Conservation (phyloP, 1,139 yeast genomes). For the Meyerozyma athensensis region DNA sequence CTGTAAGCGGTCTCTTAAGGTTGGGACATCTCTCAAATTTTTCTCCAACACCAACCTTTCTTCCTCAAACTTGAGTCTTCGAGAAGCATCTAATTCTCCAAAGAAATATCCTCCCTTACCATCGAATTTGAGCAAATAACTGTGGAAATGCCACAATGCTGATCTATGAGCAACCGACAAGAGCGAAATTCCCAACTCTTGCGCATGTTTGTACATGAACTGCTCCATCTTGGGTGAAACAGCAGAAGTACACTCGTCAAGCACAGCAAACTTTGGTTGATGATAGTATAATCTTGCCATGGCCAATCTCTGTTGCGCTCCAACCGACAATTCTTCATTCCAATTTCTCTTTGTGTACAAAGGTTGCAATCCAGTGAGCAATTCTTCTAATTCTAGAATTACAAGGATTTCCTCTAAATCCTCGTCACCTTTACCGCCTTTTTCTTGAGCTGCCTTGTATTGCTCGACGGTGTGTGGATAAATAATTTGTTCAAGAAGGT, state of each 20-base stretch:
- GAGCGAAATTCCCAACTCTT: constrained; percentile 72
- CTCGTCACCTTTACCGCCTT: constrained; percentile 47
- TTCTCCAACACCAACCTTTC: constrained; percentile 65
- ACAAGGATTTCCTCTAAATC: constrained; percentile 60
- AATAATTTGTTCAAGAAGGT: constrained; percentile 81
- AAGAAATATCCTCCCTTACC: constrained; percentile 77
- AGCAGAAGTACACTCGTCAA: constrained; percentile 94
- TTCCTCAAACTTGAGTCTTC: constrained; percentile 65
- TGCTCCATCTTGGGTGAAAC: constrained; percentile 90
- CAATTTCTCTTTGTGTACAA: constrained; percentile 74
- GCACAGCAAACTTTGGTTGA: constrained; percentile 85
- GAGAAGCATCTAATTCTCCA: constrained; percentile 63
- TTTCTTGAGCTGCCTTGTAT: constrained; percentile 35
- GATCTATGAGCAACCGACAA: constrained; percentile 91
- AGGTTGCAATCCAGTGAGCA: constrained; percentile 37
- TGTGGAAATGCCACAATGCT: constrained; percentile 90
- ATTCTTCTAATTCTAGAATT: constrained; percentile 54
- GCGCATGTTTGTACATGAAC: constrained; percentile 83
- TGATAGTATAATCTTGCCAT: constrained; percentile 92
- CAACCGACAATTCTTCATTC: constrained; percentile 84
- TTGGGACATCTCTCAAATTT: constrained; percentile 61
- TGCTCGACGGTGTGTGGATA: constrained; percentile 74
- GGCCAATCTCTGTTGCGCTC: constrained; percentile 91
- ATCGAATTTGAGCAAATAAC: constrained; percentile 74
- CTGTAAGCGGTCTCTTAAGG: constrained; percentile 56